Conservation (phyloP, 768 basidiomycete species). For the Rhizopogon vinicolor region DNA sequence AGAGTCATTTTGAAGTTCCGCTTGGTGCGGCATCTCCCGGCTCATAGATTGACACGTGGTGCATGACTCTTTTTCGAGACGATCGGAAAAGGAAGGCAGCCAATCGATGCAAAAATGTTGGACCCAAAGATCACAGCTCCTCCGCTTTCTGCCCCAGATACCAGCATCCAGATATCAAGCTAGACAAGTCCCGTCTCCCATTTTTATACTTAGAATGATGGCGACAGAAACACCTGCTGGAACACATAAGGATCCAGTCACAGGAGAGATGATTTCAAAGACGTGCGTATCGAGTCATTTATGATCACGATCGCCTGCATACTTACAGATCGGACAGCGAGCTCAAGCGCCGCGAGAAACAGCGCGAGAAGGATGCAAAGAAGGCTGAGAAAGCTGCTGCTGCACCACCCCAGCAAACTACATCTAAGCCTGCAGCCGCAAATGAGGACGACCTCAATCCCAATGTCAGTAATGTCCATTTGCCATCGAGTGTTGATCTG, state of each 20-base stretch:
- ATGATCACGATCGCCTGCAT: slow-evolving; percentile 10
- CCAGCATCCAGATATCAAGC: slow-evolving; percentile 1
- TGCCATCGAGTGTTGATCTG: not conserved
- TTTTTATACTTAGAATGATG: slow-evolving; percentile 25
- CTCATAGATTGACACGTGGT: not conserved
- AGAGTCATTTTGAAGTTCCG: not conserved
- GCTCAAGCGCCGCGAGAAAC: slow-evolving; percentile 90
- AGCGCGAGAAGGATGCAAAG: slow-evolving; percentile 64
- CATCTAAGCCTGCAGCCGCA: slow-evolving; percentile 34
- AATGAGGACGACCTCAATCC: slow-evolving; percentile 87
- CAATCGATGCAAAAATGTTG: slow-evolving; percentile 20
- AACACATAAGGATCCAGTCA: slow-evolving; percentile 72
- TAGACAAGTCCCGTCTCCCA: not conserved
- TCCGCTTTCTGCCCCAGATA: not conserved
- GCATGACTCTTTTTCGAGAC: not conserved
- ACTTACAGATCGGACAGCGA: slow-evolving; percentile 52
- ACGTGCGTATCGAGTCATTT: slow-evolving; percentile 46
- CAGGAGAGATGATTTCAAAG: slow-evolving; percentile 98
- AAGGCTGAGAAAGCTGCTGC: slow-evolving; percentile 73
- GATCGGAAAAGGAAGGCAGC: slow-evolving; percentile 17
- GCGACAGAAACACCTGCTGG: slow-evolving; percentile 30
- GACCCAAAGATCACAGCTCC: slow-evolving; percentile 15
- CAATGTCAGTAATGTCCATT: slow-evolving; percentile 54
- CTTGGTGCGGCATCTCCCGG: not conserved
- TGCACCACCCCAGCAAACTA: slow-evolving; percentile 37